Base-by-base conservation (phyloP, 1,139 yeast genomes). In the Saccharomyces hybrid region DNA sequence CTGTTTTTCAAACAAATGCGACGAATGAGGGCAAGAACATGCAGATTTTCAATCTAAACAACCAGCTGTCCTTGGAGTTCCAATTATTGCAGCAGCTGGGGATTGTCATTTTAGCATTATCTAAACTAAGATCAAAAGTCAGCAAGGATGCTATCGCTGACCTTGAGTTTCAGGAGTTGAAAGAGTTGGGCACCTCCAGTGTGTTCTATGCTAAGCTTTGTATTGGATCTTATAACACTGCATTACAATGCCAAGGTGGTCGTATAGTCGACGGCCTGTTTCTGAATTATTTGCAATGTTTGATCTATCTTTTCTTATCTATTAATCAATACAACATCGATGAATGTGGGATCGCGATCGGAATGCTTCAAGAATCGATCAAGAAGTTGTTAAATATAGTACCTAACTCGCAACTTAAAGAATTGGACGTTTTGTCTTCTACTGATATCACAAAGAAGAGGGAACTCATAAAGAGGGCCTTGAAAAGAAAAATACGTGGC, bases 81-180 rank as follows among this genome's bases (percentile, higher is more conserved):
- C 59, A 59, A 44, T 47, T 66, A 46, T 30, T 65, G 26, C 70
- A 67, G 49, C 69, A 68, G 55, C 51, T 67, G 25, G 63, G 68
- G 5, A 55, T 67, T 4, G 58, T 68, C 5, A 56, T 63, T 14
- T 48, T 68, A 11, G 59, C 70, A 13, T 54, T 68, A 11, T 59
- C 68, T 7, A 67, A 67, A 59, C 52, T 67, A 48, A 59, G 66
- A 48, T 49, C 59, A 1, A 57, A 58, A 46, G 49, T 68, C 34
- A 62, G 64, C 41, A 60, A 56, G 30, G 63, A 61, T 23, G 63
- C 61, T 23, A 55, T 64, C 16, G 54, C 66, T 44, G 69, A 65
- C 51, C 58, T 68, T 46, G 66, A 64, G 55, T 62, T 62, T 14
- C 56, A 63, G 20, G 68, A 67, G 51, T 53, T 67, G 38, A 54